phyloP scores from a whole-genome alignment of 345 rosid species.

The Iberis pinnata region DNA sequence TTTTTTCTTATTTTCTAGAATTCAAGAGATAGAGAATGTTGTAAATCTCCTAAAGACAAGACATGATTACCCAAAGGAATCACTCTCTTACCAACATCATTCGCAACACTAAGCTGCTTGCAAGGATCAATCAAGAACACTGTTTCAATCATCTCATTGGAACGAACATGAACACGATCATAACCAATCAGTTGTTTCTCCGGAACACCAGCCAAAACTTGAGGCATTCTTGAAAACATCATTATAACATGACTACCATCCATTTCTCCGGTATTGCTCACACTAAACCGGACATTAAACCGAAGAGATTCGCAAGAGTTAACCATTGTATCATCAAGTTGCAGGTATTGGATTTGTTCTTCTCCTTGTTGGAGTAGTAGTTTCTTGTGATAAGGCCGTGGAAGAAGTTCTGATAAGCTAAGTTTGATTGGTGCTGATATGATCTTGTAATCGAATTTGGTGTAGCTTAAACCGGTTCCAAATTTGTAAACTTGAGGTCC shows the following conservation, averaged over 20 bases:
- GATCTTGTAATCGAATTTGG: constrained; percentile 47
- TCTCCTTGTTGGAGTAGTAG: constrained; percentile 32
- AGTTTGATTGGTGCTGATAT: constrained; percentile 51
- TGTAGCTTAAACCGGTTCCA: constrained; percentile 82
- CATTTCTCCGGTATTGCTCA: constrained; percentile 52
- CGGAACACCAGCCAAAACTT: constrained; percentile 41
- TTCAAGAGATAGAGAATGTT: constrained; percentile 46
- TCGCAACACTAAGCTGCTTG: constrained; percentile 52
- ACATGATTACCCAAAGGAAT: constrained; percentile 54
- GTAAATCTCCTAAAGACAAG: constrained; percentile 50
- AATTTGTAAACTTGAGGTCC: constrained; percentile 59
- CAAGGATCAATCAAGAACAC: constrained; percentile 67
- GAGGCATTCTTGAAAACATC: constrained; percentile 55
- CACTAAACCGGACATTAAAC: constrained; percentile 42
- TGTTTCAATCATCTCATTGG: constrained; percentile 33
- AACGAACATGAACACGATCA: constrained; percentile 53
- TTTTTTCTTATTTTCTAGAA: constrained; percentile 15
- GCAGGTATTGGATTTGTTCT: constrained; percentile 11
- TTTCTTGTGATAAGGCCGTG: constrained; percentile 31
- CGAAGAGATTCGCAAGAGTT: constrained; percentile 45
- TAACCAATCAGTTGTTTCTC: constrained; percentile 69
- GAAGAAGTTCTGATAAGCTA: constrained; percentile 30
- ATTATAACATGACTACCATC: constrained; percentile 71
- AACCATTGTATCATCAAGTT: constrained; percentile 32
- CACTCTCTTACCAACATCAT: constrained; percentile 50